Percentiles rank a stretch among this genome's conserved stretches.
Conservation (phyloP, 495 filamentous ascomycete species). For the Rhypophila decipiens region DNA sequence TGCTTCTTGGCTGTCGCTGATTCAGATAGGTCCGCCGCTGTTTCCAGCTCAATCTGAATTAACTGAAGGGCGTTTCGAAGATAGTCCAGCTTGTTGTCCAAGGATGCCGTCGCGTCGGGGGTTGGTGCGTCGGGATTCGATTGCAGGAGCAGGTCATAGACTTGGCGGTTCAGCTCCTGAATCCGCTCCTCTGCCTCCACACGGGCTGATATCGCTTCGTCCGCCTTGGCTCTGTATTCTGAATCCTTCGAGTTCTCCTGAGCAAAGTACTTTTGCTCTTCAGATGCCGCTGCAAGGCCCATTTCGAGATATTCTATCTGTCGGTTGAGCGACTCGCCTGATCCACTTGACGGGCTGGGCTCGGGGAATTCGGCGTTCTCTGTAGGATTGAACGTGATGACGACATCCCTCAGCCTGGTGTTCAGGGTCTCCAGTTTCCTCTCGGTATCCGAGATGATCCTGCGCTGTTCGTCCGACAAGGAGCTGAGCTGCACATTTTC, state of each 20-base stretch:
- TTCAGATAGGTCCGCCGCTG: conserved; percentile 20
- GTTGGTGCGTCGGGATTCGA: conserved; percentile 18
- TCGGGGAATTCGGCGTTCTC: conserved; percentile 27
- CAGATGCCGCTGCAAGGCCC: conserved; percentile 22
- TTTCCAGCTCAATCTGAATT: conserved; percentile 27
- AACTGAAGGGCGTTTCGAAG: conserved; percentile 26
- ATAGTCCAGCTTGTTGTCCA: conserved; percentile 36
- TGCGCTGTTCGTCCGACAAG: conserved; percentile 25
- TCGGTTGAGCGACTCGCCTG: conserved; percentile 35
- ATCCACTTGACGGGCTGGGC: conserved; percentile 30
- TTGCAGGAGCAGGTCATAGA: conserved; percentile 24
- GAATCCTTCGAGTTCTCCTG: conserved; percentile 6
- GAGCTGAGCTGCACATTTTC: conserved; percentile 23
- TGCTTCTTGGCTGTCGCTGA: conserved; percentile 24
- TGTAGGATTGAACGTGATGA: conserved; percentile 54
- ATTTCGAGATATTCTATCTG: conserved; percentile 39
- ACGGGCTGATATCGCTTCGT: conserved; percentile 11
- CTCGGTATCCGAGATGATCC: conserved; percentile 54
- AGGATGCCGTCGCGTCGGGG: conserved; percentile 17
- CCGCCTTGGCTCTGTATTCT: conserved; percentile 10
- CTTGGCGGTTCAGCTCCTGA: conserved; percentile 23
- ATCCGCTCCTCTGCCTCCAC: conserved; percentile 23
- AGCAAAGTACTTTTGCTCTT: conserved; percentile 18
- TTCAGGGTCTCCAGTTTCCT: conserved; percentile 68
- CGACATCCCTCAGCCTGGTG: conserved; percentile 57